Evolutionary conservation across 441 rosid species (phyloP), one percentile per base, ranked within the genome.

Genomic region (Viola pubescens): DNA sequence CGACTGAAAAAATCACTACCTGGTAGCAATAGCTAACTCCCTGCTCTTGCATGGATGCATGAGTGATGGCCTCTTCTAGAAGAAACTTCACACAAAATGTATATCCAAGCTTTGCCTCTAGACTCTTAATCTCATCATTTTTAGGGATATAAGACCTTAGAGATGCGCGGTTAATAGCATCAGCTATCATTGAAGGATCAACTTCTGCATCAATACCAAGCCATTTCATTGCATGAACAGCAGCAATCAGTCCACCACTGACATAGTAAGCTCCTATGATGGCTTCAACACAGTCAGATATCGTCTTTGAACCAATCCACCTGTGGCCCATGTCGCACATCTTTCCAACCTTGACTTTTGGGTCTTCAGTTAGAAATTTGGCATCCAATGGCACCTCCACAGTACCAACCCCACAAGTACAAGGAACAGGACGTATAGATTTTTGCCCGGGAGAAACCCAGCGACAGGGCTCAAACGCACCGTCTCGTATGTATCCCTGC

Each of bases 371-470:
- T 38, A 70, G 80, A 77, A 74, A 82, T 59, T 72, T 82, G 54
- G 73, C 65, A 54, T 86, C 94, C 64, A 84, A 64, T 41, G 97
- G 97, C 52, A 94, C 97, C 72, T 87, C 88, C 46, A 60, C 68
- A 57, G 89, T 67, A 51, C 82, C 85, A 56, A 81, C 68, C 54
- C 85, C 85, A 54, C 96, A 88, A 10, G 71, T 63, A 75, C 99
- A 94, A 61, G 89, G 84, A 71, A 68, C 77, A 0, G 77, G 78
- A 60, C 67, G 78, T 45, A 80, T 45, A 59, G 88, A 68, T 26
- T 10, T 39, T 50, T 94, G 97, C 49, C 97, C 97, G 4, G 99
- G 95, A 75, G 97, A 94, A 10, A 79, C 82, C 97, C 99, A 94
- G 57, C 84, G 88, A 65, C 94, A 95, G 26, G 97, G 91, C 69